Percentiles rank a stretch among this genome's conserved stretches.
Evolutionary conservation across 495 filamentous ascomycete species (phyloP).

Genomic region (Extremus antarcticus): DNA sequence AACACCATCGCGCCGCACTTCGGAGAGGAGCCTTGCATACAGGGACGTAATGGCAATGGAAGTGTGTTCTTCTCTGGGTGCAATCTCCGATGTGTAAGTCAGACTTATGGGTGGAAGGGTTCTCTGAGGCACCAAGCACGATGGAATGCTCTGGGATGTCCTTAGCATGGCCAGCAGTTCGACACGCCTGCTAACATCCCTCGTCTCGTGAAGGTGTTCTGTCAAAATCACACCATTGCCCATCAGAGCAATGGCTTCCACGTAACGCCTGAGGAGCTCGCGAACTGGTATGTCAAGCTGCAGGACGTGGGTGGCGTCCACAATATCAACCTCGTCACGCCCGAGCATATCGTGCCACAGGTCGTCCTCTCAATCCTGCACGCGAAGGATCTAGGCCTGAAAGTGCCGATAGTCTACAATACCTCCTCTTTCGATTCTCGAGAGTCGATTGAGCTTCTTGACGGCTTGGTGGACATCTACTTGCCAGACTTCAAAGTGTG

Average conservation of each 20-base stretch:
- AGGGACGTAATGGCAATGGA: conserved; percentile 63
- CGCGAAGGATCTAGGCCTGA: conserved; percentile 53
- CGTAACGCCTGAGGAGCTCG: conserved; percentile 65
- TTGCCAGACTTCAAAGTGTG: conserved; percentile 73
- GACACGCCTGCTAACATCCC: background rate
- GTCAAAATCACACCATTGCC: conserved; percentile 72
- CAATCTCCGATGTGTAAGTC: conserved; percentile 52
- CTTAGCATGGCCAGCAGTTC: too few species aligned
- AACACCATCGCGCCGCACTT: conserved; percentile 70
- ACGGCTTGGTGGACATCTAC: conserved; percentile 70
- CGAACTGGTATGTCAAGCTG: conserved; percentile 65
- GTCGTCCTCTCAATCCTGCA: conserved; percentile 59
- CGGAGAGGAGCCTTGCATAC: conserved; percentile 64
- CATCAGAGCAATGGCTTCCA: conserved; percentile 63
- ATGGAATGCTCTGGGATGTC: too few species aligned
- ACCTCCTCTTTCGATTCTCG: conserved; percentile 65
- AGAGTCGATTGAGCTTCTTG: conserved; percentile 52
- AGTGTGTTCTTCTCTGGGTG: conserved; percentile 61
- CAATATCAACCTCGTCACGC: conserved; percentile 72
- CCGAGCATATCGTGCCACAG: conserved; percentile 70
- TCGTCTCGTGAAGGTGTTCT: conserved; percentile 48
- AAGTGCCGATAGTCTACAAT: conserved; percentile 65
- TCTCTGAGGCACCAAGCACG: too few species aligned
- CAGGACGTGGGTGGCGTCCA: conserved; percentile 60
- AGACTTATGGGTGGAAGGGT: background rate